Evolutionary conservation across 768 basidiomycete species (phyloP).

Genomic region (Sporobolomyces phaffii): DNA sequence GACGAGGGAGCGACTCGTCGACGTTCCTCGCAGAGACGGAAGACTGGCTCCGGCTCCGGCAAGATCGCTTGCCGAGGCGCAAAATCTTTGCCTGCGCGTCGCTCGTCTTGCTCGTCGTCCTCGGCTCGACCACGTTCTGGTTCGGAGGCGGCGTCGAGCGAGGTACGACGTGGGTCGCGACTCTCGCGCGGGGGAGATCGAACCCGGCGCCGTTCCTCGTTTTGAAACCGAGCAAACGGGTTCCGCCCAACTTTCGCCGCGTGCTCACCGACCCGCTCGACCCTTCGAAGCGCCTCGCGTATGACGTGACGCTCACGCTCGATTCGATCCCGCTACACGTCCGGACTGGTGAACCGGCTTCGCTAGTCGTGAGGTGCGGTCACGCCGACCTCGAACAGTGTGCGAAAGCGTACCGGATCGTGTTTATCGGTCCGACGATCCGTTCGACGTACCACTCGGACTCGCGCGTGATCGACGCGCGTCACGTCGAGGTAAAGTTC

Average conservation of each 20-base stretch:
- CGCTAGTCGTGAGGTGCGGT: conserved; percentile 15
- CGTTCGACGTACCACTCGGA: neutral
- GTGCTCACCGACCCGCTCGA: conserved; percentile 3
- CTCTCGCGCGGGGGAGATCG: too few relatives aligned
- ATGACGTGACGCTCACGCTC: conserved; percentile 4
- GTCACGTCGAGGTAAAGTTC: conserved; percentile 1
- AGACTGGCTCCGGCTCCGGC: neutral
- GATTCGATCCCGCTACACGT: neutral
- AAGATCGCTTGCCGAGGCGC: neutral
- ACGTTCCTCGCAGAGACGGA: neutral
- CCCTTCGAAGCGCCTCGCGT: neutral
- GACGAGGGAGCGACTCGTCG: neutral
- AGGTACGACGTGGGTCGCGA: neutral
- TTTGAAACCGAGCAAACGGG: neutral
- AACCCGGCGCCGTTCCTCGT: neutral
- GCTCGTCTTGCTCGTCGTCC: neutral
- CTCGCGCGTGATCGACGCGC: neutral
- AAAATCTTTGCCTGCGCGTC: neutral
- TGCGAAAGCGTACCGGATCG: conserved; percentile 10
- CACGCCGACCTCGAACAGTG: conserved; percentile 14
- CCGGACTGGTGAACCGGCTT: neutral
- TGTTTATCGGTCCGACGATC: conserved; percentile 17
- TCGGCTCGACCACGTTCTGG: neutral
- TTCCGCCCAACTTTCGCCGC: neutral
- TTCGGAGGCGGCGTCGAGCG: neutral